phyloP scores from a whole-genome alignment of 768 basidiomycete species.

The Boletus edulis region DNA sequence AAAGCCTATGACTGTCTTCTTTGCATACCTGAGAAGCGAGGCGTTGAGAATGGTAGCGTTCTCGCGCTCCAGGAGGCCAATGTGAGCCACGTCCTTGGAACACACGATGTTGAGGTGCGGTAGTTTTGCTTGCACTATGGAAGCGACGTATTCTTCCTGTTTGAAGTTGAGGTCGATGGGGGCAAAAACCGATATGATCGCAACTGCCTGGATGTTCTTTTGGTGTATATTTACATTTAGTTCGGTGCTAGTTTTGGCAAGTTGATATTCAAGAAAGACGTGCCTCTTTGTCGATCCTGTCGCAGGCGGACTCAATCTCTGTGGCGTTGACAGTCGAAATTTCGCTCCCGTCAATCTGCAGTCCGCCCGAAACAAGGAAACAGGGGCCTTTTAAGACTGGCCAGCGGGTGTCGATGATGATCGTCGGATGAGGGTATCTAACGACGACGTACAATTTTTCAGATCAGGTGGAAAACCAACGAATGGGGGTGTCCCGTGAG shows the following conservation, averaged over 20 bases:
- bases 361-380: slow-evolving; percentile 37
- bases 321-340: slow-evolving; percentile 41
- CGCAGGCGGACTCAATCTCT: slow-evolving; percentile 46
- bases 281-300: slow-evolving; percentile 34
- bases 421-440: neutral
- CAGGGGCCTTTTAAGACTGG: slow-evolving; percentile 29
- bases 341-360: slow-evolving; percentile 48
- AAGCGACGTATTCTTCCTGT: slow-evolving; percentile 47
- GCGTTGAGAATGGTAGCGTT: slow-evolving; percentile 70
- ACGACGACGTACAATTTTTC: slow-evolving; percentile 25
- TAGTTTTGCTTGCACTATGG: slow-evolving; percentile 41
- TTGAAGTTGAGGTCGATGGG: slow-evolving; percentile 43
- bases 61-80: slow-evolving; percentile 62
- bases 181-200: slow-evolving; percentile 47
- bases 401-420: neutral
- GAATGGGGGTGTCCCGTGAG: slow-evolving; percentile 56
- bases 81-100: slow-evolving; percentile 55
- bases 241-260: neutral
- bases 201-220: slow-evolving; percentile 34
- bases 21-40: slow-evolving; percentile 58
- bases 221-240: slow-evolving; percentile 3
- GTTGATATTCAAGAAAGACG: neutral
- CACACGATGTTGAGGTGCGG: slow-evolving; percentile 47
- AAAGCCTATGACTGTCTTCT: slow-evolving; percentile 53
- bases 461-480: slow-evolving; percentile 45